phyloP scores from a whole-genome alignment of 306 rosid genomes.

The Vachellia collinsii region DNA sequence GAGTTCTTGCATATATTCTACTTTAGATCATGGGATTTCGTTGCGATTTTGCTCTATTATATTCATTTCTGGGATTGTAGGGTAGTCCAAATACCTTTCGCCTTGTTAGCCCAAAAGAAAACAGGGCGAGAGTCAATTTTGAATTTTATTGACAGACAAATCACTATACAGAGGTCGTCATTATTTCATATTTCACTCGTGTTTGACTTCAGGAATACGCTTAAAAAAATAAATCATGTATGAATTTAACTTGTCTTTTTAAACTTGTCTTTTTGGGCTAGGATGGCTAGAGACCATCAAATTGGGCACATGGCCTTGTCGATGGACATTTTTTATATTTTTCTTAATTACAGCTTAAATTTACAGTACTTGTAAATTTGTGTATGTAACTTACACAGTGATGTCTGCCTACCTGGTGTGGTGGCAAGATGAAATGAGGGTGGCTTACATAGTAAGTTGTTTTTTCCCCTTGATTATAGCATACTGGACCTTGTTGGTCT shows the following conservation, averaged over 20 bases:
- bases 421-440: background rate
- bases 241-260: no score
- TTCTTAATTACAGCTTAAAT: background rate
- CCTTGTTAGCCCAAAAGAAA: background rate
- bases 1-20: constrained; percentile 11
- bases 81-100: background rate
- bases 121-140: background rate
- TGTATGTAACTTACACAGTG: background rate
- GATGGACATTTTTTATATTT: background rate
- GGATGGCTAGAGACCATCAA: background rate
- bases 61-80: background rate
- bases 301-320: background rate
- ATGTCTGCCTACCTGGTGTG: background rate
- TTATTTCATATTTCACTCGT: background rate
- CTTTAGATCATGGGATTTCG: background rate
- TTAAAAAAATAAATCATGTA: background rate
- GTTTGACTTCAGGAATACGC: background rate
- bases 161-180: background rate
- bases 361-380: background rate
- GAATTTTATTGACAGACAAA: background rate
- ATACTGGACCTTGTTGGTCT: background rate
- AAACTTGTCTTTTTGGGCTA: background rate
- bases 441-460: background rate
- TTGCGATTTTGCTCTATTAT: background rate
- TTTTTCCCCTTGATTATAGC: background rate